Evolutionary conservation across 345 rosid genomes (phyloP).

Genomic region (Jatropha curcas): DNA sequence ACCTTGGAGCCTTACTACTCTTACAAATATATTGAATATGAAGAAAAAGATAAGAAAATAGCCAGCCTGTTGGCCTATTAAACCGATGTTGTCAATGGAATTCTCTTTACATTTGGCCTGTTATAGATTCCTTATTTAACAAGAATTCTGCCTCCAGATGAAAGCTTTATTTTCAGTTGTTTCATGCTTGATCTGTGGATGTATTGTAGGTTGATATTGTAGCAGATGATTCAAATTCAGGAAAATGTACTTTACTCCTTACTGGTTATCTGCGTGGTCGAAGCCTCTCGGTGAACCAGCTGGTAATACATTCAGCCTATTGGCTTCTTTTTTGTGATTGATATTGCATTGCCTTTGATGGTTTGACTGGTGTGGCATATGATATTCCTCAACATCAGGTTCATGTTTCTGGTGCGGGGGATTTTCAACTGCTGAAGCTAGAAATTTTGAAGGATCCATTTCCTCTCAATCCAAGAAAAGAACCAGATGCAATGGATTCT

Average conservation of each 20-base stretch:
- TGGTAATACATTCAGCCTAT: constrained; percentile 51
- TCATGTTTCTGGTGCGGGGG: constrained; percentile 86
- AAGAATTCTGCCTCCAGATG: background rate
- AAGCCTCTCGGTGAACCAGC: constrained; percentile 75
- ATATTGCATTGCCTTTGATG: background rate
- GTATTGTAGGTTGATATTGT: constrained; percentile 49
- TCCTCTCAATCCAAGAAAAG: constrained; percentile 68
- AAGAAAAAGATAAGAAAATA: background rate
- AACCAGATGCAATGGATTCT: constrained; percentile 63
- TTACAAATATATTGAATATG: background rate
- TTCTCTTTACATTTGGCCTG: background rate
- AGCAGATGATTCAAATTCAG: constrained; percentile 48
- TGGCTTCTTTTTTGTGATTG: background rate
- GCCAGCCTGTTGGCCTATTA: background rate
- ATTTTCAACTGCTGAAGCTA: constrained; percentile 78
- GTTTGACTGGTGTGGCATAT: constrained; percentile 19
- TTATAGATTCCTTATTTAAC: background rate
- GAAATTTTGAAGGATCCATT: constrained; percentile 76
- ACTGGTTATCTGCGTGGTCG: constrained; percentile 76
- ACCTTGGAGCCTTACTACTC: background rate
- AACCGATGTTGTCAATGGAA: background rate
- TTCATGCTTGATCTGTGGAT: background rate
- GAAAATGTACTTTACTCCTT: constrained; percentile 64
- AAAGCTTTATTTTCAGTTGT: background rate
- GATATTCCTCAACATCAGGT: constrained; percentile 45